Conservation (phyloP, 2,329 filamentous ascomycete genomes). For the Graphiopsis chlorocephala region DNA sequence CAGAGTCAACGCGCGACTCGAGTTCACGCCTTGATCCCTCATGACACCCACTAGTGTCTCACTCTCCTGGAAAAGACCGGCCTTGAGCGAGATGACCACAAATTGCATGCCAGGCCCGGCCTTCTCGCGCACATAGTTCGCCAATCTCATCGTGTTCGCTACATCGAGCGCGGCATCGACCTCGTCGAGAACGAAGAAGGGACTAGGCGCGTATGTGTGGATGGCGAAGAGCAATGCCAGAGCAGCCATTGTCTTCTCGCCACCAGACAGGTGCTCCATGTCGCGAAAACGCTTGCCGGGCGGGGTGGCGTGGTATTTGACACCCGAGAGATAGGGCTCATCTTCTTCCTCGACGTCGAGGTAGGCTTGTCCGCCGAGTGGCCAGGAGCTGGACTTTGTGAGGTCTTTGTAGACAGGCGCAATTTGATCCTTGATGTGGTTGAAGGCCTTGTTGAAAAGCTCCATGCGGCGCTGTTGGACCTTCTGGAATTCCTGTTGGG, state of each 20-base stretch:
- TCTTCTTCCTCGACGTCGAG: conserved; percentile 96
- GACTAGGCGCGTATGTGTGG: conserved; percentile 90
- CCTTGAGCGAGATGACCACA: conserved; percentile 95
- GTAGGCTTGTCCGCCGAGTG: conserved; percentile 83
- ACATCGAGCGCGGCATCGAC: conserved; percentile 98
- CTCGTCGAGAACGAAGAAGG: conserved; percentile 97
- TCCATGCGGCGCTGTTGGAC: conserved; percentile 81
- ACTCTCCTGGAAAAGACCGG: conserved; percentile 91
- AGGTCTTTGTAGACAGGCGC: conserved; percentile 91
- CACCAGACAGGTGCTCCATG: conserved; percentile 96
- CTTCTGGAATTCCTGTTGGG: conserved; percentile 78
- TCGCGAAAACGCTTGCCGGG: conserved; percentile 97
- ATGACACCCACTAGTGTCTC: conserved; percentile 95
- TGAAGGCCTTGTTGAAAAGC: conserved; percentile 92
- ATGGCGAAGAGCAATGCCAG: conserved; percentile 95
- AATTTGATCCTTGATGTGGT: conserved; percentile 93
- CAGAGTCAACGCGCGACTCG: conserved; percentile 83
- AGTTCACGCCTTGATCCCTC: conserved; percentile 90
- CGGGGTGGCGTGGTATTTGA: conserved; percentile 99
- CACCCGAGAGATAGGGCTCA: conserved; percentile 89
- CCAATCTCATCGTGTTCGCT: conserved; percentile 92
- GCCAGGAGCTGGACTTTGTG: conserved; percentile 85
- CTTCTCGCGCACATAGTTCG: conserved; percentile 92
- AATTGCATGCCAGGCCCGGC: conserved; percentile 98
- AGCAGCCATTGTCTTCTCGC: conserved; percentile 98